These are phyloP conservation scores for Apiospora rasikravindrae DNA, from an alignment of 2,329 filamentous ascomycete genomes.

Conservation along the genomic window DNA sequence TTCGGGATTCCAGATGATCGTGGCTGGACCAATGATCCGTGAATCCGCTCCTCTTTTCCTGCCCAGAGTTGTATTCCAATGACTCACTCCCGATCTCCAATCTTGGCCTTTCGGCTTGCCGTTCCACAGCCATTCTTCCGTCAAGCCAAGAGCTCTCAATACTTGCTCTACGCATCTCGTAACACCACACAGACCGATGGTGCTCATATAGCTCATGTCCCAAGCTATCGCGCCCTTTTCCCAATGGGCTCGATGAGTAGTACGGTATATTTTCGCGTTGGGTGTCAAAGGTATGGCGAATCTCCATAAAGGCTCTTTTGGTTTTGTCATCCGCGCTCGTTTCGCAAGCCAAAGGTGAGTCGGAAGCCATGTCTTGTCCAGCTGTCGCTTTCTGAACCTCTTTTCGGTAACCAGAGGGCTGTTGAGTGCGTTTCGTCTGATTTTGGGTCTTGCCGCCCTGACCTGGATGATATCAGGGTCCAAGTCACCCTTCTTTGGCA, in stretches of 20 bases:
- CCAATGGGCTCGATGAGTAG: slow-evolving; percentile 80
- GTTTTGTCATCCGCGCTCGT: slow-evolving; percentile 83
- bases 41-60: slow-evolving; percentile 58
- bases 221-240: slow-evolving; percentile 81
- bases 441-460: slow-evolving; percentile 62
- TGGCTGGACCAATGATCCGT: slow-evolving; percentile 72
- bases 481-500: slow-evolving; percentile 39
- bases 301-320: slow-evolving; percentile 82
- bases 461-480: slow-evolving; percentile 44
- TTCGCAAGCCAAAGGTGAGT: slow-evolving; percentile 96
- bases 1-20: slow-evolving; percentile 67
- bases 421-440: slow-evolving; percentile 73
- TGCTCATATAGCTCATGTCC: slow-evolving; percentile 95
- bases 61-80: slow-evolving; percentile 56
- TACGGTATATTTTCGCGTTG: slow-evolving; percentile 86
- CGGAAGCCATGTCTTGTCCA: slow-evolving; percentile 90
- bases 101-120: slow-evolving; percentile 60
- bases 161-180: slow-evolving; percentile 68
- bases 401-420: slow-evolving; percentile 58
- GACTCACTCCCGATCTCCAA: slow-evolving; percentile 66
- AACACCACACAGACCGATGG: slow-evolving; percentile 76
- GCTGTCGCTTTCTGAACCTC: slow-evolving; percentile 84
- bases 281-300: slow-evolving; percentile 86
- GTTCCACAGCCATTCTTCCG: slow-evolving; percentile 65
- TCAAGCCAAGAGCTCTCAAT: slow-evolving; percentile 68